These are phyloP conservation scores for Leccinellum albellum DNA, from an alignment of 768 basidiomycete species.

Conservation along the genomic window DNA sequence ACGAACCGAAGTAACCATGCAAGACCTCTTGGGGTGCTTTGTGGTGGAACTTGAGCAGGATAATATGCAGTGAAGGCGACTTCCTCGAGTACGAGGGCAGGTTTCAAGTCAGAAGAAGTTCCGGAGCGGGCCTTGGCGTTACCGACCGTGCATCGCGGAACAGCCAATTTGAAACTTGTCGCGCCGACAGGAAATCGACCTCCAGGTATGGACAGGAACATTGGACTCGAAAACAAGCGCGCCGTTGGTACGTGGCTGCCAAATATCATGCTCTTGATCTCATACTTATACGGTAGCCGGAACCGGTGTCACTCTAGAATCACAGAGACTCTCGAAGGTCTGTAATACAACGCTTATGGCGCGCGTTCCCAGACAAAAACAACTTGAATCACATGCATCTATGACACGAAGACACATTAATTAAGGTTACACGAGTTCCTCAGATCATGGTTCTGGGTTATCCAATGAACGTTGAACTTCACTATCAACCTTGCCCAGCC, in stretches of 20 bases:
- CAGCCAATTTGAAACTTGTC: constrained; percentile 51
- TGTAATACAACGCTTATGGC: too few relatives aligned
- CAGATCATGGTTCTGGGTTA: neutral
- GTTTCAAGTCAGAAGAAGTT: constrained; percentile 24
- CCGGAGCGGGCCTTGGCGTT: constrained; percentile 34
- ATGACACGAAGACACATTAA: neutral
- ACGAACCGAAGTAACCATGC: constrained; percentile 58
- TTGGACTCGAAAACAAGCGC: constrained; percentile 13
- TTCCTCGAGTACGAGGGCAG: constrained; percentile 56
- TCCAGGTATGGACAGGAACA: constrained; percentile 40
- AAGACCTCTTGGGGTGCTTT: constrained; percentile 38
- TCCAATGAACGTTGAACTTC: neutral
- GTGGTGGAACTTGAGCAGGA: constrained; percentile 42
- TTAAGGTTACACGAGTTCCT: neutral
- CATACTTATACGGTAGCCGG: neutral
- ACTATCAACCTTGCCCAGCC: neutral
- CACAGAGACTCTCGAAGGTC: neutral
- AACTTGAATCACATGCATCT: neutral
- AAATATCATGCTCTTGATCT: neutral
- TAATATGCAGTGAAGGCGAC: constrained; percentile 65
- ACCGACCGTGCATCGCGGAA: constrained; percentile 40
- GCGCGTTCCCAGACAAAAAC: neutral
- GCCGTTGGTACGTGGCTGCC: neutral
- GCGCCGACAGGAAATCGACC: constrained; percentile 59
- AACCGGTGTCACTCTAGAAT: neutral